Evolutionary conservation across 352 stramenopile genomes (phyloP).

Genomic region (Hyaloperonospora brassicae): DNA sequence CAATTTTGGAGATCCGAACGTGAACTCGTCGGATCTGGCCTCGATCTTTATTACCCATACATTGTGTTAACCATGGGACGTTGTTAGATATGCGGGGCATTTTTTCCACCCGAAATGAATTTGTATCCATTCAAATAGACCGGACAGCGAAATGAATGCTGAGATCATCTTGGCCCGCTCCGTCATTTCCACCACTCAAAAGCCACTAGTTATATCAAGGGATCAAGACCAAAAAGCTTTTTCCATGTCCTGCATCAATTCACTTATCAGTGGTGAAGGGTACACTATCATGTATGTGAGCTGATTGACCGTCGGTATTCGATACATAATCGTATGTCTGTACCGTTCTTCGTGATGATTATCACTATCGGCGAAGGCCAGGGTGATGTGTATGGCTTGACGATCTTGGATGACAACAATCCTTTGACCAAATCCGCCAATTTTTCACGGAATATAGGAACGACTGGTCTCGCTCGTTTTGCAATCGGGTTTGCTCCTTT

Average conservation of each 20-base stretch:
- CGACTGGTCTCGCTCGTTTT: not conserved
- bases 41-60: no score
- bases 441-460: conserved; percentile 12
- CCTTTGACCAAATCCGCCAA: conserved; percentile 8
- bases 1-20: not conserved
- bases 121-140: not conserved
- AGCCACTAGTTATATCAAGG: no score
- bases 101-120: conserved; percentile 15
- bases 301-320: conserved; percentile 7
- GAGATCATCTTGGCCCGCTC: conserved; percentile 6
- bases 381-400: no score
- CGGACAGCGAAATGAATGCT: no score
- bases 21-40: conserved; percentile 6
- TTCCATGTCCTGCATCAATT: conserved; percentile 3
- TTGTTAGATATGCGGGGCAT: no score
- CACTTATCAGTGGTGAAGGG: conserved; percentile 16
- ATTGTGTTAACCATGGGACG: no score
- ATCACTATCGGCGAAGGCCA: no score
- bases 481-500: not conserved
- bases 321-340: conserved; percentile 8
- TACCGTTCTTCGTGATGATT: conserved; percentile 12
- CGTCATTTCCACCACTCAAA: conserved; percentile 5
- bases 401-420: not conserved
- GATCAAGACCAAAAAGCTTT: no score
- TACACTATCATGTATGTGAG: conserved; percentile 16